A percentile compares a stretch with the other conserved stretches of the same genome.
phyloP scores from a whole-genome alignment of 805 yeast species.

The Starmerella ratchasimensis region DNA sequence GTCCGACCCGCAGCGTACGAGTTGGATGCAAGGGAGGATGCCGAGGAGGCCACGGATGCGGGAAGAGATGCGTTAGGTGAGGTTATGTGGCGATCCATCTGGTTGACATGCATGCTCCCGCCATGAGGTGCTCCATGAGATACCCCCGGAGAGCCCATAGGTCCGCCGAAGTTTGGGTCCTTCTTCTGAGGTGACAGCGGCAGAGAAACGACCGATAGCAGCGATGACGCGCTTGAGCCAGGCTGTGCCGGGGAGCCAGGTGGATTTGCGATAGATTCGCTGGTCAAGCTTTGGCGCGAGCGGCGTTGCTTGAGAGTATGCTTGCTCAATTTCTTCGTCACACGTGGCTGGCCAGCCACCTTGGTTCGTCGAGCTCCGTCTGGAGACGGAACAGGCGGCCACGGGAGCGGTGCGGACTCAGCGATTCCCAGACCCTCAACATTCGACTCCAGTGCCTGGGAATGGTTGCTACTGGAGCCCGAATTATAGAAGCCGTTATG shows the following conservation, averaged over 20 bases:
- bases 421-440: slow-evolving; percentile 18
- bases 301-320: slow-evolving; percentile 9
- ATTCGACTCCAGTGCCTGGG: background rate
- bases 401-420: slow-evolving; percentile 5
- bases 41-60: too few relatives aligned
- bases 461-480: too few relatives aligned
- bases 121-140: background rate
- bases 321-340: slow-evolving; percentile 16
- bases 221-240: background rate
- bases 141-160: too few relatives aligned
- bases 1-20: too few relatives aligned
- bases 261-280: background rate
- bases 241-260: slow-evolving; percentile 1
- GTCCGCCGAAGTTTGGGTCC: background rate
- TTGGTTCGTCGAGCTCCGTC: slow-evolving; percentile 4
- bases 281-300: slow-evolving; percentile 8
- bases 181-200: slow-evolving; percentile 1
- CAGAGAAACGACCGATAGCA: background rate
- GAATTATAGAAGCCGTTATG: too few relatives aligned
- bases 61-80: too few relatives aligned
- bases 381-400: slow-evolving; percentile 11
- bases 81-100: too few relatives aligned
- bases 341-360: slow-evolving; percentile 7
- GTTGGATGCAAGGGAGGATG: too few relatives aligned
- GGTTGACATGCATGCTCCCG: too few relatives aligned